Evolutionary conservation across 768 basidiomycete genomes (phyloP).

Genomic region (Suillus plorans): DNA sequence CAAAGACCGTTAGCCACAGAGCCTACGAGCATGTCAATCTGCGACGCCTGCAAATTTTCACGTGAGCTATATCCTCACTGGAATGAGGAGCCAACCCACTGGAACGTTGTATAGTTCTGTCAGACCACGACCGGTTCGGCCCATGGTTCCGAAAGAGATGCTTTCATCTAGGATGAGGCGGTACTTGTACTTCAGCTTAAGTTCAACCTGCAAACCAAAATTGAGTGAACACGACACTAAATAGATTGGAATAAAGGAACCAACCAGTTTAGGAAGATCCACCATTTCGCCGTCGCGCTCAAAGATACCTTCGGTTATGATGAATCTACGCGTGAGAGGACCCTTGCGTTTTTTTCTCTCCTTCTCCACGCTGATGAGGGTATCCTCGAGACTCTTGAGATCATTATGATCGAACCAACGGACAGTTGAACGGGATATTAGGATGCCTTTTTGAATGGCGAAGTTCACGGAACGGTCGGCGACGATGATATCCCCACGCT

Average conservation of each 20-base stretch:
- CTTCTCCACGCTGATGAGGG: slow-evolving; percentile 80
- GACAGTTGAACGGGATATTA: slow-evolving; percentile 88
- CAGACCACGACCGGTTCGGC: slow-evolving; percentile 89
- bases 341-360: slow-evolving; percentile 82
- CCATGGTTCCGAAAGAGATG: slow-evolving; percentile 91
- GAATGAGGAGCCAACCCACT: slow-evolving; percentile 43
- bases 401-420: slow-evolving; percentile 98
- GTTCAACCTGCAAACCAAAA: slow-evolving; percentile 63
- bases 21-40: slow-evolving; percentile 94
- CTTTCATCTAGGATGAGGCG: slow-evolving; percentile 92
- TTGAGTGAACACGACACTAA: slow-evolving; percentile 2
- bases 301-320: slow-evolving; percentile 96
- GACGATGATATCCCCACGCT: slow-evolving; percentile 97
- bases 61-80: slow-evolving; percentile 3
- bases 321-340: slow-evolving; percentile 88
- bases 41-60: slow-evolving; percentile 56
- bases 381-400: slow-evolving; percentile 85
- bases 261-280: slow-evolving; percentile 87
- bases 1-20: slow-evolving; percentile 83
- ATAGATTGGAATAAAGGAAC: slow-evolving; percentile 24
- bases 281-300: slow-evolving; percentile 92
- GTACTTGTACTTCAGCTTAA: slow-evolving; percentile 96
- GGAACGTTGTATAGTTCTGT: slow-evolving; percentile 95
- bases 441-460: slow-evolving; percentile 92
- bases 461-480: slow-evolving; percentile 97